Evolutionary conservation across 2,329 filamentous ascomycete genomes (phyloP), one percentile per base, ranked within the genome.

Genomic region (Venturia aucupariae): DNA sequence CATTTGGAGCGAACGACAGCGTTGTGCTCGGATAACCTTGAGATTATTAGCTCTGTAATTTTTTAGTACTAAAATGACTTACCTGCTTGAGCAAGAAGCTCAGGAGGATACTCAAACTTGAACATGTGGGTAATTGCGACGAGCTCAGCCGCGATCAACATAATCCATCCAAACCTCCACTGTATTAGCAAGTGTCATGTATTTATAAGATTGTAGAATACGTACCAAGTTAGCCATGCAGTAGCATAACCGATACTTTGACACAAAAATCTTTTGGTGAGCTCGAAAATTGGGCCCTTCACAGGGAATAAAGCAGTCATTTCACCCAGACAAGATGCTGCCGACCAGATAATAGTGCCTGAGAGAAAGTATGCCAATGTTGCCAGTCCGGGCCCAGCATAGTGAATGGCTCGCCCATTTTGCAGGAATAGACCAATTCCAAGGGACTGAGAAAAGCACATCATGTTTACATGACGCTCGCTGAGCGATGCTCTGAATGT

Each of bases 161-260:
- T 42, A 32, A 46, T 48, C 60, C 60, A 62, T n/a, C 32, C 60
- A 46, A 62, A 62, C 60, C 60, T 62, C 11, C n/a, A 22, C 13
- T 27, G 3, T 15, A 13, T 41, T 39, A 41, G 32, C 10, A 39
- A 10, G 17, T 10, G 11, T 60, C 8, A n/a, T 5, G 19, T 27
- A 27, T 15, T n/a, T 10, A 19, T 13, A n/a, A 32, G 71, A 72
- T 46, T 46, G 11, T 71, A 4, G 10, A 35, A 10, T n/a, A n/a
- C 65, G 41, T 74, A 77, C 77, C 77, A 79, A 32, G 75, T 71
- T 68, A 79, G 78, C 78, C 78, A 80, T 2, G 76, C 78, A 19
- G 74, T 75, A 1, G 77, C 76, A 69, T 77, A 79, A 41, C 77
- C 78, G 24, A 79, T 72, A 35, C 75, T 75, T 69, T 77, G 73